These are phyloP conservation scores for Colletotrichum navitas DNA, from an alignment of 2,329 filamentous ascomycete genomes.

Conservation along the genomic window DNA sequence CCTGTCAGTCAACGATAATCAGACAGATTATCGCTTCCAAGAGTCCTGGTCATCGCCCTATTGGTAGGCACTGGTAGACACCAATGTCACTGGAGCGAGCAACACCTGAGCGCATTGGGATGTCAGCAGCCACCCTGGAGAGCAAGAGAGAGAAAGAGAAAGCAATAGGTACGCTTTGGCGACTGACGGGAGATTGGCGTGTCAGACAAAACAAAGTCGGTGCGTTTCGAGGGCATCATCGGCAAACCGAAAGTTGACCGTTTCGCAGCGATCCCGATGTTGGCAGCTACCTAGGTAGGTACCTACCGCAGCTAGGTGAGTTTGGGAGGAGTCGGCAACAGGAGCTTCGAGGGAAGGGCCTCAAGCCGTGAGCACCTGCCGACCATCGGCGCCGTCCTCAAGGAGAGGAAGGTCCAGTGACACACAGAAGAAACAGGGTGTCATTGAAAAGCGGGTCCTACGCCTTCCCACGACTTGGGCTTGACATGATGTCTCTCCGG, in stretches of 20 bases:
- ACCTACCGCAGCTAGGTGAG: too few species aligned
- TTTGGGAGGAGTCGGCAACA: too few species aligned
- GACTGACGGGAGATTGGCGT: background rate
- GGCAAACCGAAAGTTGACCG: constrained; percentile 17
- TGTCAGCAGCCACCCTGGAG: background rate
- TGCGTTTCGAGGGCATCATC: background rate
- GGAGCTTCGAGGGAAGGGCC: too few species aligned
- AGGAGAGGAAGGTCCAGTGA: constrained; percentile 18
- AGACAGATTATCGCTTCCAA: constrained; percentile 1
- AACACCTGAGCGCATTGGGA: background rate
- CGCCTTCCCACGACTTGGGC: constrained; percentile 27
- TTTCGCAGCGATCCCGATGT: background rate
- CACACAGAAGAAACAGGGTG: background rate
- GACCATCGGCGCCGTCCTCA: constrained; percentile 21
- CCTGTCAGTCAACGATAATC: constrained; percentile 8
- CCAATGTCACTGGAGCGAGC: constrained; percentile 23
- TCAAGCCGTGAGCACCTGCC: constrained; percentile 7
- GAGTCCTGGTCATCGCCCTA: constrained; percentile 11
- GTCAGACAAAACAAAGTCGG: background rate
- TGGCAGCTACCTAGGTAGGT: background rate
- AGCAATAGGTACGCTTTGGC: background rate
- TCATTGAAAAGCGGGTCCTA: constrained; percentile 16
- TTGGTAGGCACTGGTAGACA: background rate
- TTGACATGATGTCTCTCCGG: constrained; percentile 40
- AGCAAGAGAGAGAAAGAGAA: background rate